phyloP scores from a whole-genome alignment of 2,329 filamentous ascomycete species.

The Colletotrichum limetticola region DNA sequence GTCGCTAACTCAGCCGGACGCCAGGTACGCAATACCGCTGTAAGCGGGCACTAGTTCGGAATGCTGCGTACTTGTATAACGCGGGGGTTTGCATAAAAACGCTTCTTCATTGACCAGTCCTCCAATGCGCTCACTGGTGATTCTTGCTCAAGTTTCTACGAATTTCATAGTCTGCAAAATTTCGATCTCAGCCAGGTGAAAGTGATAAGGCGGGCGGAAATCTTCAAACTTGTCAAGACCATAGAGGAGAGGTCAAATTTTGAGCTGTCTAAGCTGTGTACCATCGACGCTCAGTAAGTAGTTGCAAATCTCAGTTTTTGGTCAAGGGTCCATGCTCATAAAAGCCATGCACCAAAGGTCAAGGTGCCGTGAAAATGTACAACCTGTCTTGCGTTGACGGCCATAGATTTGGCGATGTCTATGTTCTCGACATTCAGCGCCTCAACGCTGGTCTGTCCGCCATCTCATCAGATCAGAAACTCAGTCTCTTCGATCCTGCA shows the following conservation, averaged over 20 bases:
- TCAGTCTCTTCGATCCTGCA: slow-evolving; percentile 72
- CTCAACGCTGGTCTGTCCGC: slow-evolving; percentile 64
- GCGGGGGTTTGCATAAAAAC: slow-evolving; percentile 15
- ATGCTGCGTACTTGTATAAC: neutral
- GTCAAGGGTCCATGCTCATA: slow-evolving; percentile 13
- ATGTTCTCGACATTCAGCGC: slow-evolving; percentile 69
- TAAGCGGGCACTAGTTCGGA: neutral
- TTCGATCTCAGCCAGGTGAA: neutral
- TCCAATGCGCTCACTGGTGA: neutral
- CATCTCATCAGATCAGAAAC: slow-evolving; percentile 77
- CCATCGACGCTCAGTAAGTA: neutral
- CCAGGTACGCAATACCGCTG: neutral
- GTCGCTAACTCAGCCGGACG: neutral
- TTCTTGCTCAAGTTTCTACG: neutral
- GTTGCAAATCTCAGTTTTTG: neutral
- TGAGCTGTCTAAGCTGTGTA: neutral
- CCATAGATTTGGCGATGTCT: slow-evolving; percentile 56
- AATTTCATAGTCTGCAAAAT: neutral
- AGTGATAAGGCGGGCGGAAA: neutral
- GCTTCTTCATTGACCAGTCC: neutral
- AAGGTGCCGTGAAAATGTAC: slow-evolving; percentile 48
- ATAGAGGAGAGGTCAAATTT: neutral
- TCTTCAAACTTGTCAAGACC: neutral
- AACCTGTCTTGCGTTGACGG: slow-evolving; percentile 51
- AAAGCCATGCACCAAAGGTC: neutral